Base-by-base conservation (phyloP, 106 monocot species). In the Cymbidium sinense region DNA sequence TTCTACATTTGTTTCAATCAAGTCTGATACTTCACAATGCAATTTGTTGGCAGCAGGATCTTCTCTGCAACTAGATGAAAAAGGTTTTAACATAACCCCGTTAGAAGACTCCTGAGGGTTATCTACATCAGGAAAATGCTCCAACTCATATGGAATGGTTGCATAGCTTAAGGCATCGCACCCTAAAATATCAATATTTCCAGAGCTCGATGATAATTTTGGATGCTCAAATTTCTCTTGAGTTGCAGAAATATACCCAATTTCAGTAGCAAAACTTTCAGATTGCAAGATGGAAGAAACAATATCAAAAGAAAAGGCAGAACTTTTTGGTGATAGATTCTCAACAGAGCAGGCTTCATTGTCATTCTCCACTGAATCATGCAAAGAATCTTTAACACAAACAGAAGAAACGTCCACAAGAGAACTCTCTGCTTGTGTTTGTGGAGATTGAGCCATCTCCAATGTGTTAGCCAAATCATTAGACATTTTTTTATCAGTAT, bases 271-370 rank as follows among this genome's bases (percentile, higher is more conserved):
- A 4, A 75, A 75, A 18, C 35, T 62, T 78, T 83, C 51, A 18
- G 64, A 41, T 34, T 64, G 39, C 27, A 52, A 2, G 51, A 11
- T 50, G 79, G 39, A 70, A 33, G 70, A 75, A 43, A 44, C 39
- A 25, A 70, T 76, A 3, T 39, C 50, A 75, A 20, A 44, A 70
- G 71, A 28, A 44, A 70, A 30, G 34, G 13, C 10, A 70, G 30
- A 29, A 64, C 30, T 39, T 35, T 31, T 28, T 50, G 70, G 33
- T 35, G 78, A 82, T 36, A 36, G 21, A 35, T 76, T 43, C 82
- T 70, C 70, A 77, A 23, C 70, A 75, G 77, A 69, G 83, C 36
- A 81, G 76, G 43, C 65, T 62, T 77, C 74, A 23, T 58, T 23
- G 70, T 80, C 79, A 13, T 47, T 47, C 70, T 75, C 30, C 28